Evolutionary conservation across 345 rosid genomes (phyloP).

Genomic region (Microthlaspi erraticum): DNA sequence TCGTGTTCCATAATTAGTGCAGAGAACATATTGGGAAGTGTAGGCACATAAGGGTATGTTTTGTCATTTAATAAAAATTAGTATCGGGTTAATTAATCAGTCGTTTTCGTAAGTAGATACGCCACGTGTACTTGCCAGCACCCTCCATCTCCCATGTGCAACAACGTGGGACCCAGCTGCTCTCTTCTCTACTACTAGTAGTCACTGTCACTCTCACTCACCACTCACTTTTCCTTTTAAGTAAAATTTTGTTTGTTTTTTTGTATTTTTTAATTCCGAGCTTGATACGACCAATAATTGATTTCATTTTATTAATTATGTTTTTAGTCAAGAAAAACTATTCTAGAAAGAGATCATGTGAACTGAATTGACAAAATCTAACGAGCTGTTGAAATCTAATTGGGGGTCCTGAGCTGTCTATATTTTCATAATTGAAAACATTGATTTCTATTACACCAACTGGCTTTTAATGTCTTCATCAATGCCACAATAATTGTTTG

Average conservation of each 20-base stretch:
- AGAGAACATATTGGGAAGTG: conserved; percentile 43
- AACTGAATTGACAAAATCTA: conserved; percentile 50
- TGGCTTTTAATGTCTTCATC: conserved; percentile 29
- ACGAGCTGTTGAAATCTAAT: conserved; percentile 48
- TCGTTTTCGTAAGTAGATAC: conserved; percentile 10
- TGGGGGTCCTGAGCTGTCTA: conserved; percentile 28
- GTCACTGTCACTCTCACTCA: conserved; percentile 40
- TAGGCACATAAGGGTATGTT: conserved; percentile 13
- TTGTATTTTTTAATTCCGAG: neutral
- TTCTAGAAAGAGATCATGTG: conserved; percentile 45
- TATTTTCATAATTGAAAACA: conserved; percentile 8
- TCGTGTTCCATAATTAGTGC: conserved; percentile 45
- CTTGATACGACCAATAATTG: conserved; percentile 24
- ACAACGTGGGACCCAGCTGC: conserved; percentile 31
- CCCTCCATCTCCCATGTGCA: conserved; percentile 44
- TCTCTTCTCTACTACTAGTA: conserved; percentile 22
- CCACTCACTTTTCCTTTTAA: conserved; percentile 35
- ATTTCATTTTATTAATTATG: conserved; percentile 17
- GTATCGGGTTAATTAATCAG: conserved; percentile 39
- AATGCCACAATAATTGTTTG: conserved; percentile 27
- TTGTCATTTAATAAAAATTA: conserved; percentile 32
- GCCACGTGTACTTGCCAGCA: conserved; percentile 33
- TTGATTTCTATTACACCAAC: conserved; percentile 18
- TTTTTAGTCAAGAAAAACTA: conserved; percentile 14
- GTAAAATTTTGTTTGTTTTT: conserved; percentile 7